Conservation (phyloP, 306 rosid genomes). For the Quercus cerris region DNA sequence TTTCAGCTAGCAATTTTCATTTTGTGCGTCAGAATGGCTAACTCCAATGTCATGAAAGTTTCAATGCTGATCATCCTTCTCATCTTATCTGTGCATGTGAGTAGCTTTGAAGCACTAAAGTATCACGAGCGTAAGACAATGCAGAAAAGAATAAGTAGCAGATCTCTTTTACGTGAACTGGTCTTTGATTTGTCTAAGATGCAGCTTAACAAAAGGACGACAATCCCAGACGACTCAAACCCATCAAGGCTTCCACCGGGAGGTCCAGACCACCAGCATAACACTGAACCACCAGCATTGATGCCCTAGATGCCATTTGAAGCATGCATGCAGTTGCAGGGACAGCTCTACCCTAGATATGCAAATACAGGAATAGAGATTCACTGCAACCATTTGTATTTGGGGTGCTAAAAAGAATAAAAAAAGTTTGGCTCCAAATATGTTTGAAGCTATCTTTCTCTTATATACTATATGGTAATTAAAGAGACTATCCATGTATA, state of each 20-base stretch:
- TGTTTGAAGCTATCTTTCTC: too few species aligned
- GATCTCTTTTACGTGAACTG: not conserved
- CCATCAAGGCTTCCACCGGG: not conserved
- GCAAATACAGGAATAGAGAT: not conserved
- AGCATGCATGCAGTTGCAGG: not conserved
- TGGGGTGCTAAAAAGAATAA: too few species aligned
- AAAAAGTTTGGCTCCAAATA: too few species aligned
- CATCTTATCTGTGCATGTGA: not conserved
- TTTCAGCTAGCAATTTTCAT: too few species aligned
- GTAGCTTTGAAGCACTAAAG: constrained; percentile 1
- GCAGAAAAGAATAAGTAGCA: constrained; percentile 2
- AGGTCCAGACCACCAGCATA: constrained; percentile 1
- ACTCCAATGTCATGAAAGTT: not conserved
- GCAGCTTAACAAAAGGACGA: not conserved
- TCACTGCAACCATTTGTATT: not conserved
- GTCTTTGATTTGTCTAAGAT: not conserved
- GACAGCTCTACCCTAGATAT: not conserved
- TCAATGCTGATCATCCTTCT: constrained; percentile 9
- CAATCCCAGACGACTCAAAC: not conserved
- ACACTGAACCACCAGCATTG: not conserved
- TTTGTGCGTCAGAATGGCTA: constrained; percentile 5
- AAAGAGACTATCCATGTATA: too few species aligned
- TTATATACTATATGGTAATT: too few species aligned
- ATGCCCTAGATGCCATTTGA: not conserved
- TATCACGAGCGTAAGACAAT: not conserved